Evolutionary conservation across 2,329 filamentous ascomycete genomes (phyloP), one percentile per base, ranked within the genome.

Genomic region (Mycosphaerella sp.): DNA sequence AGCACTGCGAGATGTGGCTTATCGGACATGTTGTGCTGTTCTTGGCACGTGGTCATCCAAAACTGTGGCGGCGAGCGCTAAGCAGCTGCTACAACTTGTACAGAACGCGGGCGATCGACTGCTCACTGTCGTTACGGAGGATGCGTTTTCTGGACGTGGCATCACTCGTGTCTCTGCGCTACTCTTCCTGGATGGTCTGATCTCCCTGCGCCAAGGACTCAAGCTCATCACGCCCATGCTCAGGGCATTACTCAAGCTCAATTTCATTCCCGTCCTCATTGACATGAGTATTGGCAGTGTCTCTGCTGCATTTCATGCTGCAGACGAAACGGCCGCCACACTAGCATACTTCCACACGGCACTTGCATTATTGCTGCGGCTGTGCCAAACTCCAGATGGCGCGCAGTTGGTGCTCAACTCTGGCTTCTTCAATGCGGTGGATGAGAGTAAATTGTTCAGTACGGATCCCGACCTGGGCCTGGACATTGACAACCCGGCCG

Each of bases 401-500:
- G 91, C 93, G 45, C 86, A 85, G 54, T 83, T 89, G 59, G 83
- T 96, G n/a, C 78, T 97, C 41, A 90, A 95, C 65, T 87, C 89
- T 7, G 92, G 92, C 58, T 79, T 98, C 4, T 92, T 98, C 74
- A 81, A 85, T 43, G 80, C 88, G 0, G 76, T 97, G 29, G 86
- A 87, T 58, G 81, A 86, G 53, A 95, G 90, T 0, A 82, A 84
- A n/a, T 79, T 97, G 21, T 98, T 97, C 69, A 78, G 84, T 7
- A 87, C 87, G 10, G 93, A 98, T 69, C 93, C 93, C 0, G 93
- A 98, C 70, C 83, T 98, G 51, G 90, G 95, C 56, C 83, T 91
- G 54, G 82, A 88, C 62, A 80, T 85, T 52, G 79, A 84, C 51
- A 85, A 89, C 62, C 76, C 81, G 3, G 77, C 80, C 54, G 86